A percentile compares a stretch with the other conserved stretches of the same genome.
Conservation (phyloP, 352 stramenopile species). For the Elongisporangium senticosum region DNA sequence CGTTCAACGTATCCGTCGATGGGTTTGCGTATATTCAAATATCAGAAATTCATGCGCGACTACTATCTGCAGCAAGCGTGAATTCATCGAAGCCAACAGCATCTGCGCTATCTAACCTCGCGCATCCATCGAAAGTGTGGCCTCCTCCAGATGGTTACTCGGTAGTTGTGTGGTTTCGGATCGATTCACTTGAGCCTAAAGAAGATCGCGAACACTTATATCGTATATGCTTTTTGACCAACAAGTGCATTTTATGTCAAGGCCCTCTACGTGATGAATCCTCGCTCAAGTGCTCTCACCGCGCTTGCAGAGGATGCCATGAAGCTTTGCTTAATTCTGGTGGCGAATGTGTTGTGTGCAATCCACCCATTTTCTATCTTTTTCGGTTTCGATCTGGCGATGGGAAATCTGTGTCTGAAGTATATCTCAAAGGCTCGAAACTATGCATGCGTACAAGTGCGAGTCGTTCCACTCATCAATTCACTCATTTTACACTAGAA, state of each 20-base stretch:
- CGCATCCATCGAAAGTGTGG: slow-evolving; percentile 46
- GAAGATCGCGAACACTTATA: slow-evolving; percentile 60
- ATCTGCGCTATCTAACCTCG: slow-evolving; percentile 23
- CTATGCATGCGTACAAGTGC: slow-evolving; percentile 63
- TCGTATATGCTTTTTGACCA: slow-evolving; percentile 45
- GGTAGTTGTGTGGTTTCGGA: slow-evolving; percentile 58
- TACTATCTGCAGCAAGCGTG: slow-evolving; percentile 2
- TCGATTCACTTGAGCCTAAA: slow-evolving; percentile 50
- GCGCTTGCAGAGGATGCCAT: slow-evolving; percentile 45
- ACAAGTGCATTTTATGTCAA: slow-evolving; percentile 53
- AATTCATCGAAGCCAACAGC: slow-evolving; percentile 11
- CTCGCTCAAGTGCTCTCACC: slow-evolving; percentile 66
- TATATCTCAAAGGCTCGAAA: slow-evolving; percentile 56
- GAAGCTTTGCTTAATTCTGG: slow-evolving; percentile 48
- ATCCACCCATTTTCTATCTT: slow-evolving; percentile 66
- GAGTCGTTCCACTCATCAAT: slow-evolving; percentile 41
- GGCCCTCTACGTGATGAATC: slow-evolving; percentile 37
- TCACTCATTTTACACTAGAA: slow-evolving; percentile 41
- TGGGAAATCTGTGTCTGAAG: slow-evolving; percentile 59
- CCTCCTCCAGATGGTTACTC: slow-evolving; percentile 60
- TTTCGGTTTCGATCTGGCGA: slow-evolving; percentile 67
- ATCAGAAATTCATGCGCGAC: slow-evolving; percentile 40
- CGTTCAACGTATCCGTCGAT: slow-evolving; percentile 46
- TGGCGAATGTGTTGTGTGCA: slow-evolving; percentile 67
- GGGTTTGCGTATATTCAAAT: slow-evolving; percentile 68